Evolutionary conservation across 2,329 filamentous ascomycete genomes (phyloP).

Genomic region (Aspergillus sp.): DNA sequence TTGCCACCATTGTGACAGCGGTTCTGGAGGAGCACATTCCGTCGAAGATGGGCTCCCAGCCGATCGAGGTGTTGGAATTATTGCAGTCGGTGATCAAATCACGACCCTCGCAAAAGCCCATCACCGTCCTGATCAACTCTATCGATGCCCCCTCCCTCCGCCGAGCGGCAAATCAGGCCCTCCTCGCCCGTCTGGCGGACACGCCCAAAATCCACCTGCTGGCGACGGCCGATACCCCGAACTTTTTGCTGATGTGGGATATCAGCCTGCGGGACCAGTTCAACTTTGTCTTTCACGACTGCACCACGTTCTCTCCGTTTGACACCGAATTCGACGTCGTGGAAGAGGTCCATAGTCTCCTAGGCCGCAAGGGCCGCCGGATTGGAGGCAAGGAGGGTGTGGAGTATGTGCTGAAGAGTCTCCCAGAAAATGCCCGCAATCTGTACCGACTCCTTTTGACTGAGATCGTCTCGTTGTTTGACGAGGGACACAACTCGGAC

Average conservation of each 20-base stretch:
- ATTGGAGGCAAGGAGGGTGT: constrained; percentile 89
- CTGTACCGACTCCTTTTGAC: constrained; percentile 81
- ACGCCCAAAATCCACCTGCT: constrained; percentile 71
- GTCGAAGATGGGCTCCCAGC: constrained; percentile 61
- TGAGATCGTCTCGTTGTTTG: constrained; percentile 73
- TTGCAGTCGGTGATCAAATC: constrained; percentile 62
- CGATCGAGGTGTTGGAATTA: constrained; percentile 65
- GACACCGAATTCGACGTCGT: constrained; percentile 76
- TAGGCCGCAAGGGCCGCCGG: constrained; percentile 75
- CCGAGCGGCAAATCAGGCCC: constrained; percentile 64
- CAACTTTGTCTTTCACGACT: constrained; percentile 89
- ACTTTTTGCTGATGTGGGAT: constrained; percentile 87
- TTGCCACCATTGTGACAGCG: constrained; percentile 63
- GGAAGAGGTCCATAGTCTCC: constrained; percentile 82
- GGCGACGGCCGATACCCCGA: constrained; percentile 82
- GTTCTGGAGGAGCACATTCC: constrained; percentile 47
- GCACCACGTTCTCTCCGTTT: constrained; percentile 81
- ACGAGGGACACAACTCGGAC: constrained; percentile 49
- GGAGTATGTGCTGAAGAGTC: constrained; percentile 80
- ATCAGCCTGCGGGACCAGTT: constrained; percentile 77
- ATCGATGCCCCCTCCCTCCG: constrained; percentile 79
- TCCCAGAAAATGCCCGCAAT: constrained; percentile 88
- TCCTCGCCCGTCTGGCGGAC: constrained; percentile 73
- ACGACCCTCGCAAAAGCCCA: constrained; percentile 37
- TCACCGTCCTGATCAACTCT: constrained; percentile 79